Percentiles rank a stretch among this genome's conserved stretches.
Conservation (phyloP, 495 filamentous ascomycete genomes). For the Talaromyces nanjingensis region DNA sequence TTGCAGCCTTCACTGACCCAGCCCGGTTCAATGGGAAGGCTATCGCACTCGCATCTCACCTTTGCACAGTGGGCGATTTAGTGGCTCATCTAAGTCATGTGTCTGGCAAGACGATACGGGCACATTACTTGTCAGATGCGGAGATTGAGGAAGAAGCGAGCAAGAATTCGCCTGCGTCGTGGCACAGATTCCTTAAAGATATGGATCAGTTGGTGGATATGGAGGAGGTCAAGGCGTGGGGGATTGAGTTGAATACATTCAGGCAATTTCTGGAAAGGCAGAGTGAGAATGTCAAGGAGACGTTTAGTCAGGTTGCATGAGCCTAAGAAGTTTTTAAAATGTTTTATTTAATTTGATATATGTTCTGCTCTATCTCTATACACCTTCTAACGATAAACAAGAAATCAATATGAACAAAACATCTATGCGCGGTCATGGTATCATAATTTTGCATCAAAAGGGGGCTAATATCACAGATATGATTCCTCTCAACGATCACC, state of each 20-base stretch:
- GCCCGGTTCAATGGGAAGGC: slow-evolving; percentile 26
- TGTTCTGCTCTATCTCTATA: not conserved
- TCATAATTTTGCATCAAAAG: not conserved
- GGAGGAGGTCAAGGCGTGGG: slow-evolving; percentile 26
- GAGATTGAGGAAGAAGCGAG: slow-evolving; percentile 22
- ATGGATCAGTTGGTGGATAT: slow-evolving; percentile 28
- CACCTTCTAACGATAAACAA: not conserved
- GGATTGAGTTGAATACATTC: slow-evolving; percentile 27
- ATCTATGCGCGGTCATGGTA: not conserved
- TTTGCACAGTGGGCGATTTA: slow-evolving; percentile 22
- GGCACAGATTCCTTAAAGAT: slow-evolving; percentile 23
- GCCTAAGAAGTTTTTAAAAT: not conserved
- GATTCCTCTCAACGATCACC: not conserved
- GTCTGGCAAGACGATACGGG: slow-evolving; percentile 25
- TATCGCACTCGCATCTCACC: slow-evolving; percentile 34
- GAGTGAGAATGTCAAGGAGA: slow-evolving; percentile 18
- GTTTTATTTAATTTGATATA: not conserved
- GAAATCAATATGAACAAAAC: not conserved
- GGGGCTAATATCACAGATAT: not conserved
- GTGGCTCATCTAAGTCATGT: slow-evolving; percentile 22
- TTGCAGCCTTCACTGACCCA: slow-evolving; percentile 34
- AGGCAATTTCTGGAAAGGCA: slow-evolving; percentile 31
- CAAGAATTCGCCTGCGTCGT: slow-evolving; percentile 22
- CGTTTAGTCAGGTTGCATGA: slow-evolving; percentile 13
- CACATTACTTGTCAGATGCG: slow-evolving; percentile 29